Conservation (phyloP, 305 asterid genomes). For the Plantago lanceolata region DNA sequence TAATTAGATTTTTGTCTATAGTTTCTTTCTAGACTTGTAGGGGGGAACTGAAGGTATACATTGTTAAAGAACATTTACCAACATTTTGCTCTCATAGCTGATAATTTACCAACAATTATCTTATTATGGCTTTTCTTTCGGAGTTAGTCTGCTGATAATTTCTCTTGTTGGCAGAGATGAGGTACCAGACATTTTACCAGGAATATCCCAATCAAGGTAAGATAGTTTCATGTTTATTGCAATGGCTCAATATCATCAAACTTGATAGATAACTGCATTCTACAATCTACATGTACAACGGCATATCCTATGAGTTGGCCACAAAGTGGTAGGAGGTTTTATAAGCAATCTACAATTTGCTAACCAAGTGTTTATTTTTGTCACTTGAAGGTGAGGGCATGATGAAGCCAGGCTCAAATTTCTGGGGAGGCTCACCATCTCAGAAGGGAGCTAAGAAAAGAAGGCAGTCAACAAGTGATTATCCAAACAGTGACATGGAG, state of each 20-base stretch:
- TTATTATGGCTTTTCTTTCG: background rate
- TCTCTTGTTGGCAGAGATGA: constrained; percentile 37
- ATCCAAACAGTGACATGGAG: constrained; percentile 20
- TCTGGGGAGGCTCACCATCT: constrained; percentile 31
- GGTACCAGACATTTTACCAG: constrained; percentile 37
- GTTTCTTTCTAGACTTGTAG: too few species aligned
- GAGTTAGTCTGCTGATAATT: constrained; percentile 17
- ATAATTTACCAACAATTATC: too few species aligned
- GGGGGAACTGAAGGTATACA: background rate
- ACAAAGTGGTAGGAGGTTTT: background rate
- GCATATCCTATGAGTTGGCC: background rate
- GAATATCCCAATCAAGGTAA: constrained; percentile 42
- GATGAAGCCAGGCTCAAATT: constrained; percentile 28
- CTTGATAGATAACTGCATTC: background rate
- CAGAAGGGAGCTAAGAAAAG: constrained; percentile 44
- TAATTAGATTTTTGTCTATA: too few species aligned
- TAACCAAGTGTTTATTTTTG: constrained; percentile 10
- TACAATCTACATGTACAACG: background rate
- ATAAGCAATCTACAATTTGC: background rate
- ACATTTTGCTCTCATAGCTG: background rate
- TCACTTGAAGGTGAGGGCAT: constrained; percentile 33
- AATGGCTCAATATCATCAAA: constrained; percentile 1
- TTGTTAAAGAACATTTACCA: background rate
- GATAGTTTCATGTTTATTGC: constrained; percentile 6
- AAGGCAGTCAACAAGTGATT: constrained; percentile 32